Evolutionary conservation across 108 stramenopile species (phyloP).

Genomic region (Fragilaria crotonensis): DNA sequence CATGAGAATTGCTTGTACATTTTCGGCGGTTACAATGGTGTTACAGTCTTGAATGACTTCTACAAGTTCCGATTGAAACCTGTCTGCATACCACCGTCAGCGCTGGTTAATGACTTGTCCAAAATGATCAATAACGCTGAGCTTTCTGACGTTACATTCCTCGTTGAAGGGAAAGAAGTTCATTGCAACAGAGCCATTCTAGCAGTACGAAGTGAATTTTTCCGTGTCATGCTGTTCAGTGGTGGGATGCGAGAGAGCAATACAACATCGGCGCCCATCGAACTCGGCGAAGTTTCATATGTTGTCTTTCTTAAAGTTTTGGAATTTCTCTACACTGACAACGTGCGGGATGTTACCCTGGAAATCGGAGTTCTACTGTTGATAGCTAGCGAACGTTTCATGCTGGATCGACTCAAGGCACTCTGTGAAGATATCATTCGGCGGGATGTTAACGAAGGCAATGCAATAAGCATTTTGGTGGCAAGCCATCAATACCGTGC

Average conservation of each 20-base stretch:
- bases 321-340: constrained; percentile 93
- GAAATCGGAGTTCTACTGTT: constrained; percentile 80
- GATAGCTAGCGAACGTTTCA: constrained; percentile 88
- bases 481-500: constrained; percentile 80
- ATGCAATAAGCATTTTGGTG: constrained; percentile 73
- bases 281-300: constrained; percentile 72
- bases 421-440: constrained; percentile 87
- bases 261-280: constrained; percentile 3
- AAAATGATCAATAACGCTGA: constrained; percentile 61
- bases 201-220: constrained; percentile 87
- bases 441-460: constrained; percentile 67
- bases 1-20: constrained; percentile 82
- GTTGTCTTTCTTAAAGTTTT: constrained; percentile 79
- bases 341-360: constrained; percentile 48
- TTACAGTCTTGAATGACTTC: constrained; percentile 89
- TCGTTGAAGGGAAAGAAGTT: constrained; percentile 85
- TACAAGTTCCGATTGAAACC: constrained; percentile 87
- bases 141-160: constrained; percentile 85
- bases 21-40: constrained; percentile 84
- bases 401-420: constrained; percentile 86
- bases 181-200: constrained; percentile 88
- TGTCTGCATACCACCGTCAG: constrained; percentile 65
- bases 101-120: constrained; percentile 72
- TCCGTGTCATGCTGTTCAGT: constrained; percentile 85
- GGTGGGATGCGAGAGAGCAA: constrained; percentile 81